These are phyloP conservation scores for Zymoseptoria tritici DNA, from an alignment of 2,329 filamentous ascomycete genomes.

Conservation along the genomic window DNA sequence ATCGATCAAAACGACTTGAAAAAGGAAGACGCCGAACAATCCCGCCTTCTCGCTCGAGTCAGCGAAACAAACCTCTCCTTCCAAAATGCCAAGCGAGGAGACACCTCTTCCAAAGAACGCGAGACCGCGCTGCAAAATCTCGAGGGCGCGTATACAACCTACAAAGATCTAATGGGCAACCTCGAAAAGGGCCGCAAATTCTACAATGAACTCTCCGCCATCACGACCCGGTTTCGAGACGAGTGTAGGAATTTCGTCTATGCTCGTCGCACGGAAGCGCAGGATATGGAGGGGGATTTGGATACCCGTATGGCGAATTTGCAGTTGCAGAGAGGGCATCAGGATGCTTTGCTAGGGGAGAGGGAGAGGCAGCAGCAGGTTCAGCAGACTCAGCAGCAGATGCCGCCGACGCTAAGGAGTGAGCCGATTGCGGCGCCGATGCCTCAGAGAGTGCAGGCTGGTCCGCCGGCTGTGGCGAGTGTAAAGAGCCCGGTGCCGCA, in stretches of 20 bases:
- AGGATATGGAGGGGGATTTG: conserved; percentile 63
- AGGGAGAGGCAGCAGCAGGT: conserved; percentile 32
- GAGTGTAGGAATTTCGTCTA: conserved; percentile 72
- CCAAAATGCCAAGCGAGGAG: conserved; percentile 60
- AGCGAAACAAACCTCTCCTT: conserved; percentile 73
- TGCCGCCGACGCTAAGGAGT: conserved; percentile 15
- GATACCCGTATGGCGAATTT: conserved; percentile 55
- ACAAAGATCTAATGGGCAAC: conserved; percentile 91
- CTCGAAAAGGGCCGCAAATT: conserved; percentile 89
- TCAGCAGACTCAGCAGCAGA: conserved; percentile 4
- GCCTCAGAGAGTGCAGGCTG: conserved; percentile 29
- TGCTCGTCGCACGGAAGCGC: conserved; percentile 71
- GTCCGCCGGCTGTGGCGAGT: conserved; percentile 28
- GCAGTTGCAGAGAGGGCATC: conserved; percentile 37
- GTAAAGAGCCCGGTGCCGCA: conserved; percentile 17
- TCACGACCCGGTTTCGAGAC: conserved; percentile 78
- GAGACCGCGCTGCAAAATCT: conserved; percentile 80
- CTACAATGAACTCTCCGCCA: conserved; percentile 89
- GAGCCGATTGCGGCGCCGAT: conserved; percentile 48
- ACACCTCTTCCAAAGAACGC: conserved; percentile 62
- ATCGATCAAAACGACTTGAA: conserved; percentile 64
- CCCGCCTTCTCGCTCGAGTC: conserved; percentile 60
- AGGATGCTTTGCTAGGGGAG: conserved; percentile 32
- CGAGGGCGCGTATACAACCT: conserved; percentile 88
- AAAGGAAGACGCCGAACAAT: conserved; percentile 69